Evolutionary conservation across 2,329 filamentous ascomycete species (phyloP).

Genomic region (Triangularia setosa): DNA sequence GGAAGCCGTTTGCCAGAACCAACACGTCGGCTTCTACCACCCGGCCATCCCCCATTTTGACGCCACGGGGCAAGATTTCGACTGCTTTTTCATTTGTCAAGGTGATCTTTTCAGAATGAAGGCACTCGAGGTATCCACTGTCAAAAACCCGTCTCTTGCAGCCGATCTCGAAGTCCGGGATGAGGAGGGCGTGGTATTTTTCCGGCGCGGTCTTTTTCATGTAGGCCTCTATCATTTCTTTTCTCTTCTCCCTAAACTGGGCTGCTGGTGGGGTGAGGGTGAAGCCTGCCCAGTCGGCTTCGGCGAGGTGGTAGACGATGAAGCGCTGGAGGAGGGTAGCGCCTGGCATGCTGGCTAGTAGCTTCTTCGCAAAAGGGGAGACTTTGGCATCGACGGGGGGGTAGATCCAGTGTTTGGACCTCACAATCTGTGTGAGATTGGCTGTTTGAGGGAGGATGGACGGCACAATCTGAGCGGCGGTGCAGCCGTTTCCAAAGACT

Average conservation of each 20-base stretch:
- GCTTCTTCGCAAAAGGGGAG: constrained; percentile 17
- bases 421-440: constrained; percentile 40
- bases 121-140: constrained; percentile 48
- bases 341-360: constrained; percentile 49
- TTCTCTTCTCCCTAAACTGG: constrained; percentile 34
- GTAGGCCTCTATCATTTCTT: constrained; percentile 39
- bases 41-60: constrained; percentile 35
- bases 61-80: constrained; percentile 41
- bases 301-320: constrained; percentile 38
- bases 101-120: constrained; percentile 47
- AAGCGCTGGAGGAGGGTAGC: constrained; percentile 37
- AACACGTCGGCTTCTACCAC: constrained; percentile 55
- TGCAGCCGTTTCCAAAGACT: constrained; percentile 36
- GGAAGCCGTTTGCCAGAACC: constrained; percentile 59
- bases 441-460: constrained; percentile 31
- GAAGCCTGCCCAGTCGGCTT: constrained; percentile 36
- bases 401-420: constrained; percentile 42
- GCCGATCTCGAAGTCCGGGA: constrained; percentile 58
- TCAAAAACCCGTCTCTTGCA: constrained; percentile 63
- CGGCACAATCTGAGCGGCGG: constrained; percentile 35
- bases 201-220: constrained; percentile 43
- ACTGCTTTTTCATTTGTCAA: constrained; percentile 46
- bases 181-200: constrained; percentile 58
- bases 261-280: constrained; percentile 35
- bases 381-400: constrained; percentile 29